phyloP scores from a whole-genome alignment of 345 rosid genomes.

The Rhodamnia rubescens region DNA sequence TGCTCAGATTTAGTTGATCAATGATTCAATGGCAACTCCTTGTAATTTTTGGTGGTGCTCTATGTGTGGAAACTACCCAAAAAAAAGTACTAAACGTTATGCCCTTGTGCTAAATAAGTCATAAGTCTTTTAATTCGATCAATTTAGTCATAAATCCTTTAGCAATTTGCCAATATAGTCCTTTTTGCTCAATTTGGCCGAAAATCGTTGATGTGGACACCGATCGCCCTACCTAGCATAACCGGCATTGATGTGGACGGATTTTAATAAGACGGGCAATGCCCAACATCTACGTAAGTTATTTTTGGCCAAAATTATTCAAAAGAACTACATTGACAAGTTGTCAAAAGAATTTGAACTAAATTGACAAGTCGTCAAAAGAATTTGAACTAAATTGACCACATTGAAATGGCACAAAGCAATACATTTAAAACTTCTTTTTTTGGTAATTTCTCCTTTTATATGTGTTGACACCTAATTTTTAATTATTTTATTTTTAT shows the following conservation, averaged over 20 bases:
- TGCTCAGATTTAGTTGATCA: not conserved
- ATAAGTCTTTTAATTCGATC: rapidly evolving
- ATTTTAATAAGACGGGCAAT: no score
- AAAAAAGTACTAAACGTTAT: rapidly evolving
- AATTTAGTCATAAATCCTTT: not conserved
- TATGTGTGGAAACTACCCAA: not conserved
- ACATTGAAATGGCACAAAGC: not conserved
- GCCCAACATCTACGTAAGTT: rapidly evolving
- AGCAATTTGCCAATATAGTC: not conserved
- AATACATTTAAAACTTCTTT: not conserved
- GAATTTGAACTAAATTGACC: not conserved
- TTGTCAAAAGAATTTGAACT: no score
- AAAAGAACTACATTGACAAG: not conserved
- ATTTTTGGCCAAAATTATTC: not conserved
- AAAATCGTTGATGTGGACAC: not conserved
- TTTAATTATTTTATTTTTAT: no score
- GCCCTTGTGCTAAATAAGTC: not conserved
- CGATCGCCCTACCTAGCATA: no score
- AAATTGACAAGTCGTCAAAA: not conserved
- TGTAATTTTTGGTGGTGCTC: not conserved
- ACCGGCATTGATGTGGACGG: no score
- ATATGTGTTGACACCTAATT: not conserved
- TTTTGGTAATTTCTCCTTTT: not conserved
- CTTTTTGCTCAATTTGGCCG: not conserved
- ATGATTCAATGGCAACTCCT: not conserved